Base-by-base conservation (phyloP, 2,329 filamentous ascomycete species). In the Cucurbitaria berberidis region DNA sequence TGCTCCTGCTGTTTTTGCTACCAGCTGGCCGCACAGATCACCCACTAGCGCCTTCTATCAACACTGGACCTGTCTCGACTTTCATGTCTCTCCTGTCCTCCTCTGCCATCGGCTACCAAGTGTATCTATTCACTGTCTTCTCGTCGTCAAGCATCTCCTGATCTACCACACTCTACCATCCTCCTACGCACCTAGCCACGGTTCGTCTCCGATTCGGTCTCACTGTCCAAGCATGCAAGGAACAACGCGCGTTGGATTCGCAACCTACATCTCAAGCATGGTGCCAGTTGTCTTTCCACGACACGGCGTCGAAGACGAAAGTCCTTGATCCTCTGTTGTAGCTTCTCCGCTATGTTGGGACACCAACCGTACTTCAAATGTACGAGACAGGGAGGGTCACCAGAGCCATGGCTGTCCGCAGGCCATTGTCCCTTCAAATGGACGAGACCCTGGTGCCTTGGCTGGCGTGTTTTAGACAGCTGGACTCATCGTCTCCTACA, bases 1-100 rank as follows among this genome's bases (percentile, higher is more conserved):
- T 51, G 61, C 60, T 57, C 60, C 60, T 60, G 56, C 59, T 64
- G 60, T 67, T 68, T 70, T 69, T 68, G 63, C 64, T 62, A 66
- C 65, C 63, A 67, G 59, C 64, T 62, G 53, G 35, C 40, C 48
- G 54, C 53, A 48, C 55, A 54, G 53, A 46, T 51, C 48, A 44
- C 26, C n/a, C 22, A 27, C 43, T 66, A 67, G 64, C 61, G 65
- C 53, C 53, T 58, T 60, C 61, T 60, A 60, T 64, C 52, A 61
- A 42, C 44, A 43, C 48, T 46, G 49, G 54, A 62, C 41, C 50
- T 54, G 52, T 50, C 49, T 62, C 53, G 45, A 48, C 47, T 34
- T 50, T 45, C 44, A 30, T 38, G 15, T 40, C 35, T 34, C 29
- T 26, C 35, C n/a, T 30, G 38, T 41, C 41, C 38, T 10, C 18